Conservation (phyloP, 352 stramenopile species). For the Phytopythium helicoides region DNA sequence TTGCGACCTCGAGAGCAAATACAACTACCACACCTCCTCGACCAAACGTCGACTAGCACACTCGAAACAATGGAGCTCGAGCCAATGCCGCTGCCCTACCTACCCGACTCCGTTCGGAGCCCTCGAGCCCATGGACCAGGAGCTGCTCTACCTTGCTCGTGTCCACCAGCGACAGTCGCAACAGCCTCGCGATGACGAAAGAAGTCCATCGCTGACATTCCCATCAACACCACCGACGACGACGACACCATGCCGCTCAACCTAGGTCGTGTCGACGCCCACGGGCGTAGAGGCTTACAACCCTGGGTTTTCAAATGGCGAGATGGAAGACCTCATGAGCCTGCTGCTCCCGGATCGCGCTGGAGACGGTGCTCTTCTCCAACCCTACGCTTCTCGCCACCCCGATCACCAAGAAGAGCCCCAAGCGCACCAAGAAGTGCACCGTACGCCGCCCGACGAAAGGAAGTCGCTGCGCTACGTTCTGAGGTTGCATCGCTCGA, state of each 20-base stretch:
- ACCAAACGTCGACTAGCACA: not conserved
- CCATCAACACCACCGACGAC: slow-evolving; percentile 8
- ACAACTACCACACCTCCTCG: not conserved
- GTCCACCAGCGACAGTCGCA: slow-evolving; percentile 21
- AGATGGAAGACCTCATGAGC: slow-evolving; percentile 38
- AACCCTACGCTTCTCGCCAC: not conserved
- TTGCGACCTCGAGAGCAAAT: slow-evolving; percentile 2
- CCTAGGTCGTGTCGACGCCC: slow-evolving; percentile 22
- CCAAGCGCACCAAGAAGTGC: slow-evolving; percentile 52
- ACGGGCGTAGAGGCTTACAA: slow-evolving; percentile 32
- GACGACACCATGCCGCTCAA: slow-evolving; percentile 36
- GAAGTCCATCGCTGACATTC: slow-evolving; percentile 6
- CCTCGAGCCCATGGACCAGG: slow-evolving; percentile 29
- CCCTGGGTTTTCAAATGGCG: slow-evolving; percentile 28
- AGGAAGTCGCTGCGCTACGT: slow-evolving; percentile 43
- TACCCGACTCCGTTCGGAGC: not conserved
- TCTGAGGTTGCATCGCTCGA: slow-evolving; percentile 33
- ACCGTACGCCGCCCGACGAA: slow-evolving; percentile 56
- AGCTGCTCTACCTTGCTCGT: slow-evolving; percentile 29
- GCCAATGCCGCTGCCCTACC: slow-evolving; percentile 3
- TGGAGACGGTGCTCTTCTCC: slow-evolving; percentile 9
- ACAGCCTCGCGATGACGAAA: slow-evolving; percentile 8
- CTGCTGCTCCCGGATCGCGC: slow-evolving; percentile 22
- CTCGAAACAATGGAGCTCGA: slow-evolving; percentile 3
- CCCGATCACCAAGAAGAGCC: slow-evolving; percentile 21